Base-by-base conservation (phyloP, 2,329 filamentous ascomycete species). In the Penicillium sp. region DNA sequence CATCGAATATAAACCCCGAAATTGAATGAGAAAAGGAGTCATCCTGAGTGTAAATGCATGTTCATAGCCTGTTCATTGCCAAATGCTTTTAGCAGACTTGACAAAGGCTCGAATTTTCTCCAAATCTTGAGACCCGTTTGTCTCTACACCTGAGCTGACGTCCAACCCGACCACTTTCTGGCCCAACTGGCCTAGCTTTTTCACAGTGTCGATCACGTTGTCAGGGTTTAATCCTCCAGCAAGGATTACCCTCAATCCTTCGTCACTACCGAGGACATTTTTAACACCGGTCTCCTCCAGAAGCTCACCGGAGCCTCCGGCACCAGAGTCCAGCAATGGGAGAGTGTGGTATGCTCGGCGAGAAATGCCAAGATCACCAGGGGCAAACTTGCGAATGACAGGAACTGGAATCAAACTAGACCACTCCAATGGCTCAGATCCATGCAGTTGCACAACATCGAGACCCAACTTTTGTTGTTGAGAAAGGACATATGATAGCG, bases 91-190 rank as follows among this genome's bases (percentile, higher is more conserved):
- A 0, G 87, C 90, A 35, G 86, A 85, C 69, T 84, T 82, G 38
- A 97, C 80, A 74, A 99, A 99, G 4, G 82, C 84, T 60, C 80
- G 79, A 63, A 99, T 97, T 77, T 88, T 95, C 17, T 85, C 83
- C 55, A 93, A 67, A 73, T 87, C 89, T 75, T 99, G 94, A 69
- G 85, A 79, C 2, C 91, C 93, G 64, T 88, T 83, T 35, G 85
- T 86, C 75, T 97, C 94, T 2, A 99, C 91, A 0, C 95, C 95
- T 68, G 90, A 96, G 73, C 91, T 96, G 19, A 96, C 90, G 77
- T 99, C 94, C 4, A 99, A 89, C 2, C 88, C 92, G 33, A 91
- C 78, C 12, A 97, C 84, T 57, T 87, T 84, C 10, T 79, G 79
- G 26, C 79, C 78, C 10, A 84, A 71, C 7, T 82, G 78, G 0